Percentiles rank a stretch among this genome's conserved stretches.
Conservation (phyloP, 805 yeast genomes). For the Cephaloascus fragrans region DNA sequence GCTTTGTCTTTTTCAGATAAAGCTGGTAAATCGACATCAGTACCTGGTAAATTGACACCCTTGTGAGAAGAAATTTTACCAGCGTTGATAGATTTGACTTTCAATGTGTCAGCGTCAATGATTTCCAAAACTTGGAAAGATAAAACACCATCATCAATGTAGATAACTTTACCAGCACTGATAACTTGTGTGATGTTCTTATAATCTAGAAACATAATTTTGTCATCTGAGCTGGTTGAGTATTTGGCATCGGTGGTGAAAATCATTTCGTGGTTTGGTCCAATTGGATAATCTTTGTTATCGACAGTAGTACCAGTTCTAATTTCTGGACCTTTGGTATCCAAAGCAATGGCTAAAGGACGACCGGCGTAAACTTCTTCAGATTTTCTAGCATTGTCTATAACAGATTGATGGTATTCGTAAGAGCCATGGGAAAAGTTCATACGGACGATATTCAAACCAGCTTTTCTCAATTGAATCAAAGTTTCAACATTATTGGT, state of each 20-base stretch:
- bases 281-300: slow-evolving; percentile 73
- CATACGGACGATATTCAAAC: slow-evolving; percentile 96
- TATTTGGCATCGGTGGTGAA: slow-evolving; percentile 86
- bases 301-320: slow-evolving; percentile 93
- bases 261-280: slow-evolving; percentile 81
- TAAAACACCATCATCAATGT: slow-evolving; percentile 95
- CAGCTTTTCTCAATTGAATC: slow-evolving; percentile 88
- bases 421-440: slow-evolving; percentile 98
- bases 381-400: slow-evolving; percentile 94
- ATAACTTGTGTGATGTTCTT: slow-evolving; percentile 94
- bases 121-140: slow-evolving; percentile 88
- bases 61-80: slow-evolving; percentile 96
- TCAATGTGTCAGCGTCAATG: slow-evolving; percentile 69
- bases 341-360: slow-evolving; percentile 96
- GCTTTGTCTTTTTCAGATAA: slow-evolving; percentile 91
- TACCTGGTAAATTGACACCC: slow-evolving; percentile 98
- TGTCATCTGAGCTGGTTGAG: slow-evolving; percentile 63
- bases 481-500: slow-evolving; percentile 83
- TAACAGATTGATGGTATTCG: slow-evolving; percentile 94
- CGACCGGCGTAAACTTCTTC: slow-evolving; percentile 87
- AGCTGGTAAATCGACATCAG: slow-evolving; percentile 98
- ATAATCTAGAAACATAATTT: slow-evolving; percentile 86
- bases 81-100: slow-evolving; percentile 83
- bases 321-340: slow-evolving; percentile 99
- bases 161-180: slow-evolving; percentile 78